A percentile compares a stretch with the other conserved stretches of the same genome.
phyloP scores from a whole-genome alignment of 2,329 filamentous ascomycete genomes.

The Monascus ruber region DNA sequence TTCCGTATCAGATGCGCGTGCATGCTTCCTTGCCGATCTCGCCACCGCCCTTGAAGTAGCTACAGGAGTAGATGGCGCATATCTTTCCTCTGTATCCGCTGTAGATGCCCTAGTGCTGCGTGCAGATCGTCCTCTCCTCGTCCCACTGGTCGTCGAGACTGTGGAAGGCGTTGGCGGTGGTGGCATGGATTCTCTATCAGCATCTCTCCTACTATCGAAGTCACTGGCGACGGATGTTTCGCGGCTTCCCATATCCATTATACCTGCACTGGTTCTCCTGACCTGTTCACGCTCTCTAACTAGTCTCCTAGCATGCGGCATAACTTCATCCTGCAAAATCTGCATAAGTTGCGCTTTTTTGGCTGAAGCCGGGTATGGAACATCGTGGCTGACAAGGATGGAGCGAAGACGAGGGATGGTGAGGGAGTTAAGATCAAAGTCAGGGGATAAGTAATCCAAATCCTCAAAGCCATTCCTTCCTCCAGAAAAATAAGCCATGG shows the following conservation, averaged over 20 bases:
- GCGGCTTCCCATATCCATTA: conserved; percentile 58
- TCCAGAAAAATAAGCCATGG: conserved; percentile 17
- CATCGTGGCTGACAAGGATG: conserved; percentile 79
- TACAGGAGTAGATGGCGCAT: conserved; percentile 15
- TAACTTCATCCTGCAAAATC: conserved; percentile 67
- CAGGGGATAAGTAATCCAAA: conserved; percentile 72
- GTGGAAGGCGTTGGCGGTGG: conserved; percentile 39
- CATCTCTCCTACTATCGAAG: conserved; percentile 47
- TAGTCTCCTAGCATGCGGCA: conserved; percentile 67
- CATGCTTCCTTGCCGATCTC: conserved; percentile 23
- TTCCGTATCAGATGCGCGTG: conserved; percentile 20
- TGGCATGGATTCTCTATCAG: conserved; percentile 31
- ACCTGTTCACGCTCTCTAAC: conserved; percentile 64
- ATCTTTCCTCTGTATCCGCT: conserved; percentile 23
- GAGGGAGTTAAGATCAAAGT: conserved; percentile 71
- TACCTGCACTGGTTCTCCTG: conserved; percentile 78
- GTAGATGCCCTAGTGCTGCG: conserved; percentile 36
- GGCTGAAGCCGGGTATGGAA: conserved; percentile 74
- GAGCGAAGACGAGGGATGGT: conserved; percentile 82
- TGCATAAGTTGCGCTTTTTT: conserved; percentile 85
- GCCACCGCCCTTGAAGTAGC: conserved; percentile 17
- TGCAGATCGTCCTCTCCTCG: conserved; percentile 41
- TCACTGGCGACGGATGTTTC: conserved; percentile 52
- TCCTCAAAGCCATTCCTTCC: conserved; percentile 36
- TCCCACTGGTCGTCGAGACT: conserved; percentile 44